Evolutionary conservation across 352 stramenopile species (phyloP).

Genomic region (Halophytophthora polymorphica): DNA sequence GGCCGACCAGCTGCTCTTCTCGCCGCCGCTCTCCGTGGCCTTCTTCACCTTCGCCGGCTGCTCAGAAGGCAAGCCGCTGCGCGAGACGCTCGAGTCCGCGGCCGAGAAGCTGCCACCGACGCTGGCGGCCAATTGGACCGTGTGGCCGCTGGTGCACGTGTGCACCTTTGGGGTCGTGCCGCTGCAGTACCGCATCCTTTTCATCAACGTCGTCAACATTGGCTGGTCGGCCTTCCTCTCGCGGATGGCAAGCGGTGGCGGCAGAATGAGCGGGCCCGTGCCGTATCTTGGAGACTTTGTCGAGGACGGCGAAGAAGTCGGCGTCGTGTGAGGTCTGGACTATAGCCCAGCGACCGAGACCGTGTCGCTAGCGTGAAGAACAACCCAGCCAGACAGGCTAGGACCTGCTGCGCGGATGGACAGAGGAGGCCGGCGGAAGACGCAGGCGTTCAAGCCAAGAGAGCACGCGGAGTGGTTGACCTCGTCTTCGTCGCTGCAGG

Average conservation of each 20-base stretch:
- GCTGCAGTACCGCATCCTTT: conserved; percentile 45
- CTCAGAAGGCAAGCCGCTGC: conserved; percentile 24
- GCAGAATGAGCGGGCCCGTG: conserved; percentile 4
- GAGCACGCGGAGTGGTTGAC: too few relatives aligned
- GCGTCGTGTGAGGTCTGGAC: conserved; percentile 1
- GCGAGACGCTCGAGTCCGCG: conserved; percentile 19
- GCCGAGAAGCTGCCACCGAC: conserved; percentile 31
- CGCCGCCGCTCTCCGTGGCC: conserved; percentile 23
- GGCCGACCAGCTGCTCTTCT: conserved; percentile 35
- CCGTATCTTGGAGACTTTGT: conserved; percentile 19
- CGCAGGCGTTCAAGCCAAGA: too few relatives aligned
- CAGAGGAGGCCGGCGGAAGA: too few relatives aligned
- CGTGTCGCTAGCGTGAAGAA: too few relatives aligned
- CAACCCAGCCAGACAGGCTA: too few relatives aligned
- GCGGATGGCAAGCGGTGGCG: conserved; percentile 29
- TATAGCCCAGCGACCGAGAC: background rate
- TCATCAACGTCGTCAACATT: conserved; percentile 42
- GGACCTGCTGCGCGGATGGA: too few relatives aligned
- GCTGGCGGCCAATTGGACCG: conserved; percentile 37
- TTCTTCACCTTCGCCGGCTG: conserved; percentile 39
- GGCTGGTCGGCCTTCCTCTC: conserved; percentile 48
- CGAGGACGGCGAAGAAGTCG: conserved; percentile 19
- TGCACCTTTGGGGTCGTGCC: conserved; percentile 43
- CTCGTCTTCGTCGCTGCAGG: too few relatives aligned
- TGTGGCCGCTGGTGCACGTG: conserved; percentile 44